These are phyloP conservation scores for Eutypa lata DNA, from an alignment of 2,329 filamentous ascomycete genomes.

Conservation along the genomic window DNA sequence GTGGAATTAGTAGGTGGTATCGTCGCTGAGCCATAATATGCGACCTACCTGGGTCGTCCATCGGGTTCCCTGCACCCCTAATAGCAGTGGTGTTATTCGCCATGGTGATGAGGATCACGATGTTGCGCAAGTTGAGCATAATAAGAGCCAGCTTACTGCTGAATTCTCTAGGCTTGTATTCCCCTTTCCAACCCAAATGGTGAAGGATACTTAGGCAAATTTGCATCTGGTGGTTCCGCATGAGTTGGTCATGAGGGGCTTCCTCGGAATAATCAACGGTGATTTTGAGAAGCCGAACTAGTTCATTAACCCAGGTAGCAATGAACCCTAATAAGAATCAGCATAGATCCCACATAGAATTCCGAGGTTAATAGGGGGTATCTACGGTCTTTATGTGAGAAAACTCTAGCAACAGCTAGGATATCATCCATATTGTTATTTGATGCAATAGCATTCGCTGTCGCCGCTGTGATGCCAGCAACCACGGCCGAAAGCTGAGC, in stretches of 20 bases:
- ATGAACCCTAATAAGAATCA: slow-evolving; percentile 47
- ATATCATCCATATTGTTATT: slow-evolving; percentile 66
- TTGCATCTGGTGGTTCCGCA: slow-evolving; percentile 70
- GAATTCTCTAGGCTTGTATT: slow-evolving; percentile 59
- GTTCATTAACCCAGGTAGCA: slow-evolving; percentile 60
- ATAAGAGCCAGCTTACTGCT: slow-evolving; percentile 73
- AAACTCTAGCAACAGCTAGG: slow-evolving; percentile 61
- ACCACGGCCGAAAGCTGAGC: slow-evolving; percentile 56
- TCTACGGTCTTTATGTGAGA: slow-evolving; percentile 34
- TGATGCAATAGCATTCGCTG: slow-evolving; percentile 42
- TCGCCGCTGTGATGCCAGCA: slow-evolving; percentile 56
- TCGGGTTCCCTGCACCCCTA: slow-evolving; percentile 54
- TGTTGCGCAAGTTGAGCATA: slow-evolving; percentile 71
- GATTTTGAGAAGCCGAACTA: slow-evolving; percentile 67
- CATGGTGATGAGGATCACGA: slow-evolving; percentile 63
- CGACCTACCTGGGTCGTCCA: slow-evolving; percentile 60
- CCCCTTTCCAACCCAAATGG: slow-evolving; percentile 70
- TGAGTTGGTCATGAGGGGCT: slow-evolving; percentile 65
- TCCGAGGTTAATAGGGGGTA: background rate
- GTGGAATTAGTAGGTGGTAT: slow-evolving; percentile 10
- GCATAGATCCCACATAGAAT: background rate
- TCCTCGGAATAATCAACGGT: slow-evolving; percentile 82
- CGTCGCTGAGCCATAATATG: background rate
- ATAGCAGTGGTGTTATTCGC: slow-evolving; percentile 54
- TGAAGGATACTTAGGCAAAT: slow-evolving; percentile 76